Evolutionary conservation across 2,329 filamentous ascomycete species (phyloP), one percentile per base, ranked within the genome.

Genomic region (Fusarium odoratissimum): DNA sequence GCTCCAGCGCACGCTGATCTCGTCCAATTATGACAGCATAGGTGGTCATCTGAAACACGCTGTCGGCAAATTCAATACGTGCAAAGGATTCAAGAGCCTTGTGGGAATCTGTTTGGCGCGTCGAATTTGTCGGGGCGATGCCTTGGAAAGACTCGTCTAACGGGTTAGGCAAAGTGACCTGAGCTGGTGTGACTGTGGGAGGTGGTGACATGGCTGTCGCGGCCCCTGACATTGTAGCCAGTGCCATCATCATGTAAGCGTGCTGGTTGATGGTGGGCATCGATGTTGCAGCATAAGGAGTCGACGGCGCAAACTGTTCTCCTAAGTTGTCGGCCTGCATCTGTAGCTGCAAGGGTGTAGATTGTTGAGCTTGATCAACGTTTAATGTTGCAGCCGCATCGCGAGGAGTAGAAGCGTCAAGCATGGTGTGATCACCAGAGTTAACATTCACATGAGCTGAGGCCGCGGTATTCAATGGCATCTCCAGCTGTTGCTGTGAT

Each of bases 1-100:
- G 85, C 60, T 86, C 82, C 72, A 90, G 81, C 14, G 90, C 90
- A 58, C 85, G 83, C 76, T 91, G 86, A 80, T 95, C 92, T 68
- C 93, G 91, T 60, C 92, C 92, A 33, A 95, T 89, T 63, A 93
- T 88, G 74, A 95, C 88, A 58, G 89, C 87, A 75, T 91, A 91
- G 3, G 92, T 94, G 57, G 91, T 93, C 90, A 95, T 92, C 81
- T 93, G 92, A 80, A 93, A 95, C 62, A 91, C 88, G 78, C 92
- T 92, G 83, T 95, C 93, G 73, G 88, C 87, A 78, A 95, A 95
- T 76, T 91, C 89, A 68, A 95, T 84, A 58, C 86, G 84, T 46
- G 88, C 88, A 78, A 89, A 90, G 6, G 87, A 89, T 76, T 89
- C 86, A 19, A 90, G 80, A 52, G 81, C 83, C 73, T 85, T 84